Conservation (phyloP, 2,329 filamentous ascomycete species). For the Colletotrichum sp. region DNA sequence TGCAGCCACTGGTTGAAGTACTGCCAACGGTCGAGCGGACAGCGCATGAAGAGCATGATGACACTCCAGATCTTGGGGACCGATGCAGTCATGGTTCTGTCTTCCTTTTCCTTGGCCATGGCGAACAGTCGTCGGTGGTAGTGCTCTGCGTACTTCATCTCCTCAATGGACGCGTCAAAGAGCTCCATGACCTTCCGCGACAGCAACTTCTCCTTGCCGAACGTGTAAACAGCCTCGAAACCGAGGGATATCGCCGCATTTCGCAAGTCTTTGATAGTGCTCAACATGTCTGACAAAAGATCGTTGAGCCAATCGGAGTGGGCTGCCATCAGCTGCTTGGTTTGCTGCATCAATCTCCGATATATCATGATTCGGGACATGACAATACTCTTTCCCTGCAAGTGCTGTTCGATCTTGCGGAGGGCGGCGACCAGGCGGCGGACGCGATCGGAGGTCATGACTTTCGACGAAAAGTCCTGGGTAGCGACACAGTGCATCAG, state of each 20-base stretch:
- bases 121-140: constrained; percentile 70
- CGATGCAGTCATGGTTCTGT: constrained; percentile 52
- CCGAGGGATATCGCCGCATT: constrained; percentile 76
- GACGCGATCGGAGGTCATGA: constrained; percentile 75
- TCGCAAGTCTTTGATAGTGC: constrained; percentile 77
- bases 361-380: constrained; percentile 82
- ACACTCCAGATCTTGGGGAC: constrained; percentile 92
- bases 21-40: constrained; percentile 71
- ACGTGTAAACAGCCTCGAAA: constrained; percentile 68
- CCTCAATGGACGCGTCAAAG: constrained; percentile 62
- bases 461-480: constrained; percentile 77
- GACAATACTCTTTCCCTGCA: constrained; percentile 82
- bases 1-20: constrained; percentile 77
- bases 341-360: constrained; percentile 75
- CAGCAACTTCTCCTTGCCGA: constrained; percentile 73
- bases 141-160: constrained; percentile 70
- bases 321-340: constrained; percentile 70
- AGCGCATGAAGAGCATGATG: constrained; percentile 78
- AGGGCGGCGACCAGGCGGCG: constrained; percentile 74
- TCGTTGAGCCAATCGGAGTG: constrained; percentile 83
- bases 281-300: constrained; percentile 82
- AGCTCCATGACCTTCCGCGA: constrained; percentile 71
- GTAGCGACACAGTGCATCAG: constrained; percentile 81
- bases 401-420: constrained; percentile 72
- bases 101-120: constrained; percentile 70